These are phyloP conservation scores for Fennellomyces sp. DNA, from an alignment of 371 early-diverging fungal species.

Conservation along the genomic window DNA sequence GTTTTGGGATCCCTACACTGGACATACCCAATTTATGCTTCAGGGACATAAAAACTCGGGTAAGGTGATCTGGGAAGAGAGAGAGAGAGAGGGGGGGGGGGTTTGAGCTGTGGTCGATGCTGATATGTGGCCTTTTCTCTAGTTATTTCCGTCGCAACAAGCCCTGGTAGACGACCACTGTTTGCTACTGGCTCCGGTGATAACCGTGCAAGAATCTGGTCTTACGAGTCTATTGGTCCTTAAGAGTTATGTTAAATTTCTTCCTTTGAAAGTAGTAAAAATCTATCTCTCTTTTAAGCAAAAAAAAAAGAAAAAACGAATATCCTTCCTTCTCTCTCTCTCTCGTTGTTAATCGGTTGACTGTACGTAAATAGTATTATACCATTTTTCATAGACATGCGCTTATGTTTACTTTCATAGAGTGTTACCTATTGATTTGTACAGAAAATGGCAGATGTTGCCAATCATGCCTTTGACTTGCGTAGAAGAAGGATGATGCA, in stretches of 20 bases:
- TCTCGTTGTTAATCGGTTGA: too few relatives aligned
- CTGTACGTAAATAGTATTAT: too few relatives aligned
- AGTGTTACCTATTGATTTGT: too few relatives aligned
- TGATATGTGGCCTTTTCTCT: not conserved
- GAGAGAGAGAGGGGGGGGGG: not conserved
- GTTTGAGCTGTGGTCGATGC: not conserved
- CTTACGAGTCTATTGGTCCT: conserved; percentile 51
- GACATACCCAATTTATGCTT: conserved; percentile 86
- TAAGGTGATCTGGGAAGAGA: conserved; percentile 23
- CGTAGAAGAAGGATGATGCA: too few relatives aligned
- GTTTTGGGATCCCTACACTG: conserved; percentile 89
- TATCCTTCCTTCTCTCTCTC: too few relatives aligned
- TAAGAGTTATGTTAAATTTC: not conserved
- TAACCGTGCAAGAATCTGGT: conserved; percentile 92
- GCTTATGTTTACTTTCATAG: too few relatives aligned
- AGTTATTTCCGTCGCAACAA: conserved; percentile 95
- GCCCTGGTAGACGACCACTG: conserved; percentile 75
- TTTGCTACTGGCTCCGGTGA: conserved; percentile 98
- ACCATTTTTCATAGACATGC: too few relatives aligned
- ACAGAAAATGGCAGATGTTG: too few relatives aligned
- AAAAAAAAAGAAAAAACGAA: not conserved
- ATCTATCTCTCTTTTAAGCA: not conserved
- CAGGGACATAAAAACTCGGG: conserved; percentile 97
- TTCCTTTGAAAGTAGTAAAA: not conserved
- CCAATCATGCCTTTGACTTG: too few relatives aligned